Conservation (phyloP, 345 rosid genomes). For the Hibiscus syriacus region DNA sequence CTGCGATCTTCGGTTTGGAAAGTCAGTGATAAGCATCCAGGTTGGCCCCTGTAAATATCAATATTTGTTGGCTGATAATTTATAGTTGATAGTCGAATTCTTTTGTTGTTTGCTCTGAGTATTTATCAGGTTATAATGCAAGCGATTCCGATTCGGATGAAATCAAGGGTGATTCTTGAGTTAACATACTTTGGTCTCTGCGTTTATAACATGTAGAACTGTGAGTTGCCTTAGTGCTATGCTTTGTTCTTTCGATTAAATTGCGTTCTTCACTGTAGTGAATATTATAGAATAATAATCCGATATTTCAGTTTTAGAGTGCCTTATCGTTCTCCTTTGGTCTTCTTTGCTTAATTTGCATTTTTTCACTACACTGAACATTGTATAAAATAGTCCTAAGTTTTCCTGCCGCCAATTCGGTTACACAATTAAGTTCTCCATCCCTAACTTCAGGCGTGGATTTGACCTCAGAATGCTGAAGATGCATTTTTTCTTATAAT, state of each 20-base stretch:
- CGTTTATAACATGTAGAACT: constrained; percentile 8
- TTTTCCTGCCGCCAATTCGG: neutral
- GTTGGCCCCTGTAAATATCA: constrained; percentile 21
- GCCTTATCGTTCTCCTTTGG: neutral
- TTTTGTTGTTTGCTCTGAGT: constrained; percentile 2
- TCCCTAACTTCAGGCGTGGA: neutral
- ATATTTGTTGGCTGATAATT: neutral
- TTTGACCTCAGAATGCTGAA: neutral
- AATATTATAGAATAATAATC: neutral
- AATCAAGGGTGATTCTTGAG: constrained; percentile 37
- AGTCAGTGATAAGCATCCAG: constrained; percentile 87
- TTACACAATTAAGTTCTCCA: neutral
- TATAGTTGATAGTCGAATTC: neutral
- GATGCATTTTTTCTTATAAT: neutral
- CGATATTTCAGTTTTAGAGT: constrained; percentile 20
- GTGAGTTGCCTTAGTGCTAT: constrained; percentile 22
- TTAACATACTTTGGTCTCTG: neutral
- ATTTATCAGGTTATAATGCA: constrained; percentile 70
- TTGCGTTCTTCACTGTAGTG: neutral
- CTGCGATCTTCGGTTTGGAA: constrained; percentile 71
- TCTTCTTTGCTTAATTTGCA: neutral
- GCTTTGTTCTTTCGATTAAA: neutral
- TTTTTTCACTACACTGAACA: neutral
- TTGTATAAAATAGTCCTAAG: neutral
- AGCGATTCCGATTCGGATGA: constrained; percentile 94